These are phyloP conservation scores for Lupinus albus DNA, from an alignment of 306 rosid genomes.

Conservation along the genomic window DNA sequence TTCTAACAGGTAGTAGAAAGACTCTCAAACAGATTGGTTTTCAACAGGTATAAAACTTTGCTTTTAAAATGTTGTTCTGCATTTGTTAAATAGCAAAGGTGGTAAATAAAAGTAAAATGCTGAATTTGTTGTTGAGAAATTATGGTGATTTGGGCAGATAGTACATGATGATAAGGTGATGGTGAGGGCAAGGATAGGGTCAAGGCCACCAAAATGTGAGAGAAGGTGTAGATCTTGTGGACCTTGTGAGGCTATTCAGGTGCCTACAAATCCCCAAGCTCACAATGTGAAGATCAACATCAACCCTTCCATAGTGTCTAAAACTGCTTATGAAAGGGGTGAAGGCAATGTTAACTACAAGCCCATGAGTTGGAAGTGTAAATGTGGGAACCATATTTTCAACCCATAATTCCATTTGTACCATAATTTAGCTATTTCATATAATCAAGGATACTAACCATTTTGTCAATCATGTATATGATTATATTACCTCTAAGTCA, in stretches of 20 bases:
- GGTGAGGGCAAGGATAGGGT: constrained; percentile 71
- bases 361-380: constrained; percentile 98
- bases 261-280: constrained; percentile 58
- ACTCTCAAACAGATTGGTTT: constrained; percentile 40
- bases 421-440: constrained; percentile 3
- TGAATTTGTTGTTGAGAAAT: too few species aligned
- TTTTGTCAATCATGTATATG: constrained; percentile 44
- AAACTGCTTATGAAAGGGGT: constrained; percentile 52
- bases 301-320: constrained; percentile 47
- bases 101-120: not conserved
- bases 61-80: constrained; percentile 4
- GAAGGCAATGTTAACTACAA: constrained; percentile 71
- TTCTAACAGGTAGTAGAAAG: constrained; percentile 62
- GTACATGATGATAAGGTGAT: constrained; percentile 52
- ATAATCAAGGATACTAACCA: constrained; percentile 29
- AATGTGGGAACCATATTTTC: constrained; percentile 81
- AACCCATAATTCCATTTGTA: constrained; percentile 57
- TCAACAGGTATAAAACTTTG: constrained; percentile 53
- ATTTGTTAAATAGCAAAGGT: constrained; percentile 5
- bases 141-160: constrained; percentile 43
- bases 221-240: constrained; percentile 74
- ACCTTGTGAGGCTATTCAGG: constrained; percentile 65
- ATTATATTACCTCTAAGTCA: constrained; percentile 29
- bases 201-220: constrained; percentile 91
- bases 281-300: constrained; percentile 46